Evolutionary conservation across 202 grass and related monocot species (phyloP).

Genomic region (Zoysia matrella): DNA sequence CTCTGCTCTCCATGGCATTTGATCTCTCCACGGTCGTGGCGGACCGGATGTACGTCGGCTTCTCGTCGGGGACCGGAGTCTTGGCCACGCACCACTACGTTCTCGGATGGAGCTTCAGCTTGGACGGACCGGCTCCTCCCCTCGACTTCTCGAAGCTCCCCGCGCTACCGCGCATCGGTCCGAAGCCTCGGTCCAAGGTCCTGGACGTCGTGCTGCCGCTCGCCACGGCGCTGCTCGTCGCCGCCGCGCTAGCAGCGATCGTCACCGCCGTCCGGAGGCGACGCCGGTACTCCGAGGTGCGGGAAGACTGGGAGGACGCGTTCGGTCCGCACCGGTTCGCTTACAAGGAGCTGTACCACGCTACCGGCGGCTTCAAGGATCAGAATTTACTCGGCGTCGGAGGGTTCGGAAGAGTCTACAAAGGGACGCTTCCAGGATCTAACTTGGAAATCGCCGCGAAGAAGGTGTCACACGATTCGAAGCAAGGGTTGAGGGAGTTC

Average conservation of each 20-base stretch:
- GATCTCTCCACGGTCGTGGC: slow-evolving; percentile 22
- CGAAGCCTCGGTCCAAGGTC: slow-evolving; percentile 39
- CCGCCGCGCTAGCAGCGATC: not conserved
- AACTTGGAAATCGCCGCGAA: too few relatives aligned
- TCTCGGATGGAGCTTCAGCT: slow-evolving; percentile 53
- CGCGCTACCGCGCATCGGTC: slow-evolving; percentile 21
- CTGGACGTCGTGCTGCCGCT: slow-evolving; percentile 25
- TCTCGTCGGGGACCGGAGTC: slow-evolving; percentile 35
- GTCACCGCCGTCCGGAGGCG: not conserved
- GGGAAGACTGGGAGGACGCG: slow-evolving; percentile 48
- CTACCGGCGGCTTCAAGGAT: slow-evolving; percentile 35
- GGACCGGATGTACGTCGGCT: slow-evolving; percentile 35
- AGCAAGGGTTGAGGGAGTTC: too few relatives aligned
- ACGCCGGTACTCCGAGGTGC: slow-evolving; percentile 38
- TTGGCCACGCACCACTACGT: slow-evolving; percentile 29
- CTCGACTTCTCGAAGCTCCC: slow-evolving; percentile 40
- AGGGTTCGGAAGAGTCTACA: slow-evolving; percentile 43
- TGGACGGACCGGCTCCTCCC: slow-evolving; percentile 26
- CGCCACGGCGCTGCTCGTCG: slow-evolving; percentile 25
- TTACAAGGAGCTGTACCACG: slow-evolving; percentile 42
- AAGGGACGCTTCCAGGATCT: too few relatives aligned
- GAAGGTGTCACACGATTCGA: too few relatives aligned
- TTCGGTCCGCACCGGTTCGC: slow-evolving; percentile 47
- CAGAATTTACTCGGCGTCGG: slow-evolving; percentile 25
- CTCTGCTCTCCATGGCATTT: slow-evolving; percentile 33